These are phyloP conservation scores for Wickerhamiella occidentalis DNA, from an alignment of 805 yeast genomes.

Conservation along the genomic window DNA sequence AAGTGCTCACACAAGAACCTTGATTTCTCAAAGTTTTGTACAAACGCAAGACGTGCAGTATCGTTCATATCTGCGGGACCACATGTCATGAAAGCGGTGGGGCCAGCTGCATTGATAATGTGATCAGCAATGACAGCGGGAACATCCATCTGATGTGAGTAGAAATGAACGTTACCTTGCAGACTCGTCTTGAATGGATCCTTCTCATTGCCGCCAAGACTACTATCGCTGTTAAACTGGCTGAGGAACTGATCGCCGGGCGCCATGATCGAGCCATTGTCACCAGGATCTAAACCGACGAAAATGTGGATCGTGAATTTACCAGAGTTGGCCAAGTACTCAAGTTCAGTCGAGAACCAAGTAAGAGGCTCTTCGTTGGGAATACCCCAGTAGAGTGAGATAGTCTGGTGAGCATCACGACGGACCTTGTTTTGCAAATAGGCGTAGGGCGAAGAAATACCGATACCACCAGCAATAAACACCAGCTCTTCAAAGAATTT, in stretches of 20 bases:
- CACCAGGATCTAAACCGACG: slow-evolving; percentile 12
- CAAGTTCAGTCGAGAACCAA: slow-evolving; percentile 11
- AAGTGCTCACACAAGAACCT: slow-evolving; percentile 14
- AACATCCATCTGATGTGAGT: slow-evolving; percentile 11
- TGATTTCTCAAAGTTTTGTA: slow-evolving; percentile 16
- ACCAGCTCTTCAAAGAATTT: slow-evolving; percentile 11
- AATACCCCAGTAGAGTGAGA: slow-evolving; percentile 13
- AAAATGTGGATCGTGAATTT: slow-evolving; percentile 11
- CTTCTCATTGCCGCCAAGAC: slow-evolving; percentile 6
- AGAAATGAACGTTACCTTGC: slow-evolving; percentile 11
- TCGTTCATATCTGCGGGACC: slow-evolving; percentile 20
- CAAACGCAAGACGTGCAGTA: slow-evolving; percentile 16
- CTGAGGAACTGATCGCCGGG: slow-evolving; percentile 11
- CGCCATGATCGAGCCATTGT: slow-evolving; percentile 7
- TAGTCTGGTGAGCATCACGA: slow-evolving; percentile 11
- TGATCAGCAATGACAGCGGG: slow-evolving; percentile 7
- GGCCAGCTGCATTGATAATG: slow-evolving; percentile 6
- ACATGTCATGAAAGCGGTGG: slow-evolving; percentile 18
- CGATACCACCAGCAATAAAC: slow-evolving; percentile 13
- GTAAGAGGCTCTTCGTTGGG: slow-evolving; percentile 13
- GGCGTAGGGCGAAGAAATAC: slow-evolving; percentile 12
- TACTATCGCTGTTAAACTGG: slow-evolving; percentile 9
- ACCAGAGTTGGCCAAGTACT: slow-evolving; percentile 12
- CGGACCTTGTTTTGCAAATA: slow-evolving; percentile 12
- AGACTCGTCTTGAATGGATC: slow-evolving; percentile 8